phyloP scores from a whole-genome alignment of 768 basidiomycete genomes.

The Astraeus odoratus region DNA sequence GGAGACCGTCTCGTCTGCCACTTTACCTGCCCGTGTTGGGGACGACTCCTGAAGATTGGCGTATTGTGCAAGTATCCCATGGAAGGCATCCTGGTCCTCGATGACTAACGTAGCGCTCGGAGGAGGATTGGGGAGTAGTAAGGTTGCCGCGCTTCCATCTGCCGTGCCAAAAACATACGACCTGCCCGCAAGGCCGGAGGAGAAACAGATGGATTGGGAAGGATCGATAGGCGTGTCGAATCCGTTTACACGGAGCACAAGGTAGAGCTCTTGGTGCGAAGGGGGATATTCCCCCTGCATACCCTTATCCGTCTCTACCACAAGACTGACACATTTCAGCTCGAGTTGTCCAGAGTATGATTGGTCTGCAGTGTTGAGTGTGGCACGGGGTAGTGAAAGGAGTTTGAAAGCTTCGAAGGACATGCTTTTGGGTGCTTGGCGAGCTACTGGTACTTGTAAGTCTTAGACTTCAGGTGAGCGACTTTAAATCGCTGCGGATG shows the following conservation, averaged over 20 bases:
- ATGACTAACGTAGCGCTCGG: slow-evolving; percentile 28
- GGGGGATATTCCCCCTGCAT: slow-evolving; percentile 12
- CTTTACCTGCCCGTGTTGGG: slow-evolving; percentile 10
- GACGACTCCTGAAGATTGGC: slow-evolving; percentile 34
- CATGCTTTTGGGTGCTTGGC: not conserved
- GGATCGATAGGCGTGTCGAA: slow-evolving; percentile 61
- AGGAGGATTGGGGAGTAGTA: slow-evolving; percentile 18
- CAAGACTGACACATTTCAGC: slow-evolving; percentile 58
- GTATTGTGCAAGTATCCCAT: slow-evolving; percentile 63
- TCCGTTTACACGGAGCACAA: slow-evolving; percentile 51
- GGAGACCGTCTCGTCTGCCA: slow-evolving; percentile 29
- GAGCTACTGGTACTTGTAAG: too few species aligned
- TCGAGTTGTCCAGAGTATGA: slow-evolving; percentile 39
- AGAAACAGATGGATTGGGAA: slow-evolving; percentile 36
- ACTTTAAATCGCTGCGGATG: too few species aligned
- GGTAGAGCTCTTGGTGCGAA: slow-evolving; percentile 52
- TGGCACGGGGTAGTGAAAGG: slow-evolving; percentile 44
- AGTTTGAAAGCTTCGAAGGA: slow-evolving; percentile 47
- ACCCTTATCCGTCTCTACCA: slow-evolving; percentile 24
- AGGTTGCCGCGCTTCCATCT: slow-evolving; percentile 15
- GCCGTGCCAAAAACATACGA: slow-evolving; percentile 17
- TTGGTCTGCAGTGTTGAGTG: slow-evolving; percentile 29
- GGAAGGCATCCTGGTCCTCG: slow-evolving; percentile 59
- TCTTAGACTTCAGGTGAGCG: too few species aligned
- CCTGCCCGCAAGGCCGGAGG: not conserved